phyloP scores from a whole-genome alignment of 345 rosid genomes.

The Hibiscus trionum region DNA sequence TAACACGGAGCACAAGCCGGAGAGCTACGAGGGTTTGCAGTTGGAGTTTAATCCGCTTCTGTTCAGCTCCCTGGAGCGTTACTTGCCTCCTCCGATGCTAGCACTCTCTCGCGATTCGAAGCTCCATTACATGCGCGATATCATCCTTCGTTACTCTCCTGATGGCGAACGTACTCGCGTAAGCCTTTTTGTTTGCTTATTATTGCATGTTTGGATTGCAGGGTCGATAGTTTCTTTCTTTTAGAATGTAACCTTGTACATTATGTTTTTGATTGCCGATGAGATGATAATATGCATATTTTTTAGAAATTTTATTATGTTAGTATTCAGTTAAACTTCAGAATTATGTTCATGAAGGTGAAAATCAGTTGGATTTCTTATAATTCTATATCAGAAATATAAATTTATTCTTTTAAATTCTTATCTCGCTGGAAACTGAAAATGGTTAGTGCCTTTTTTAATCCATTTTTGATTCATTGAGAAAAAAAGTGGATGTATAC shows the following conservation, averaged over 20 bases:
- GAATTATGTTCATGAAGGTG: not conserved
- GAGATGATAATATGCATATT: not conserved
- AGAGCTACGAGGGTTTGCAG: constrained; percentile 68
- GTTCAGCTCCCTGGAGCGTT: constrained; percentile 77
- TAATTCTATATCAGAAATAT: not conserved
- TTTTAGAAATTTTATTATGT: not conserved
- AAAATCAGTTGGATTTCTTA: not conserved
- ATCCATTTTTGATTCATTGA: not conserved
- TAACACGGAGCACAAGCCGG: constrained; percentile 57
- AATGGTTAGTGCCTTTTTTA: not conserved
- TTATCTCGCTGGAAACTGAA: not conserved
- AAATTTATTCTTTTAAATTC: not conserved
- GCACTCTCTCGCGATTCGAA: constrained; percentile 42
- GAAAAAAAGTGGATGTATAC: not conserved
- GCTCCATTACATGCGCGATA: constrained; percentile 52
- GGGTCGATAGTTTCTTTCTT: not conserved
- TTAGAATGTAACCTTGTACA: not conserved
- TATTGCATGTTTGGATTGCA: not conserved
- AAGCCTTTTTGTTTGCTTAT: constrained; percentile 10
- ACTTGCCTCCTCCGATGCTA: constrained; percentile 58
- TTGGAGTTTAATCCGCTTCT: constrained; percentile 57
- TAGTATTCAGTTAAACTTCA: not conserved
- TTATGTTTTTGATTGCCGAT: not conserved
- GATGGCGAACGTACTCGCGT: constrained; percentile 69
- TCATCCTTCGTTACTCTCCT: constrained; percentile 68